Base-by-base conservation (phyloP, 345 rosid genomes). In the Linum trigynum region DNA sequence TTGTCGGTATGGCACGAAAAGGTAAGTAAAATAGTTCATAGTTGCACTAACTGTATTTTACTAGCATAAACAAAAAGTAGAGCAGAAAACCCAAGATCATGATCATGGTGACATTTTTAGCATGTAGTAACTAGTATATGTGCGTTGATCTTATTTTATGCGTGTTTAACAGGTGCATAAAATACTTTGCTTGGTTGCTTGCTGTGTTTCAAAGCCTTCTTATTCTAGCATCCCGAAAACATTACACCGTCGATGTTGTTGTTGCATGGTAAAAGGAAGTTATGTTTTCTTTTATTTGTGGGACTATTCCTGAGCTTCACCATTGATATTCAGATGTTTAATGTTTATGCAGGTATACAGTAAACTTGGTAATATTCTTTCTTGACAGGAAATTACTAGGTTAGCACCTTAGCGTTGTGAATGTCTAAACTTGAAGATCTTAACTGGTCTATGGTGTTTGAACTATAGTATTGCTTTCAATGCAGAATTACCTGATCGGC, bases 401-500 rank as follows among this genome's bases (percentile, higher is more conserved):
- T 57, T 15, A 37, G 61, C 38, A 7, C 10, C 50, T 43, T 43
- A 5, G 9, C 6, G 3, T 7, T 43, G 50, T 43, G 50, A 43
- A 43, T 43, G 50, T 43, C 50, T 43, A 11, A 5, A 43, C 53
- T 48, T 9, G 53, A 48, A 48, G 53, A 9, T 9, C 53, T 23
- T 48, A 48, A n/a, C 14, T n/a, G 59, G 36, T n/a, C 16, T 11
- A 7, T 3, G 16, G 12, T 35, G 4, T 5, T 57, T 16, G 11
- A 16, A 57, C 36, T 23, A 3, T 16, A 57, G 36, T 17, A 5
- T 57, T 37, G 8, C 5, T 57, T 17, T 57, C 61, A 5, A n/a
- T 37, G 61, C 61, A 57, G 61, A 57, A 57, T 17, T 57, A 37
- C 61, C 61, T 32, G 61, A 57, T 37, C 61, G 61, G 38, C 38